A percentile compares a stretch with the other conserved stretches of the same genome.
phyloP scores from a whole-genome alignment of 2,329 filamentous ascomycete species.

The Tolypocladium nubicola region DNA sequence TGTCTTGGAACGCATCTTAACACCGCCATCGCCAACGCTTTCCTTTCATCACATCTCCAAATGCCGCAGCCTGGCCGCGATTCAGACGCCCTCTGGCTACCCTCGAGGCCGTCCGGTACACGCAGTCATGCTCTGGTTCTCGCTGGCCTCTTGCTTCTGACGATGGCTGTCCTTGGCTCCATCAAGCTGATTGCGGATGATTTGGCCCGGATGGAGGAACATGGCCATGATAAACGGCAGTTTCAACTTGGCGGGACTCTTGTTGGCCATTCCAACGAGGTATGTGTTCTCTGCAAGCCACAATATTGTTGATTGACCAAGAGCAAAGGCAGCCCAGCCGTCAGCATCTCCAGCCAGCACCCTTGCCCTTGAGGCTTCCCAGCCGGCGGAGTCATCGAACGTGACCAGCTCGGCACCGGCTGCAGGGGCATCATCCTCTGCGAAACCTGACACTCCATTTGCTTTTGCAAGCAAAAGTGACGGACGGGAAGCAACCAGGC shows the following conservation, averaged over 20 bases:
- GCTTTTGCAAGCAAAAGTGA: not conserved
- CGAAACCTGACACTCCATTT: not conserved
- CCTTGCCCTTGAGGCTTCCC: not conserved
- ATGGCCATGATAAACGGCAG: slow-evolving; percentile 7
- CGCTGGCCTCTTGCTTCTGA: slow-evolving; percentile 3
- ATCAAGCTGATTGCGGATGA: slow-evolving; percentile 3
- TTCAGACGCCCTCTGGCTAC: not conserved
- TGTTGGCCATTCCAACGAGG: slow-evolving; percentile 5
- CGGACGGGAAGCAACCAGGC: too few relatives aligned
- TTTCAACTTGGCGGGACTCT: slow-evolving; percentile 14
- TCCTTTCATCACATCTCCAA: not conserved
- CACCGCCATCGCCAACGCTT: not conserved
- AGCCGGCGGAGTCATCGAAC: not conserved
- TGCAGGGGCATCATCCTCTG: not conserved
- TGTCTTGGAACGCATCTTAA: slow-evolving; percentile 15
- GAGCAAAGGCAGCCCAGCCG: not conserved
- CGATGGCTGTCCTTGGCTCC: slow-evolving; percentile 3
- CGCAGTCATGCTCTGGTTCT: not conserved
- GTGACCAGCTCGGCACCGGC: not conserved
- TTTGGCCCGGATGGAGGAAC: not conserved
- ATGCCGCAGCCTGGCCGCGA: slow-evolving; percentile 1
- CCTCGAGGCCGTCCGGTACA: not conserved
- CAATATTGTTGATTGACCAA: not conserved
- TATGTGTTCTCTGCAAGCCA: not conserved
- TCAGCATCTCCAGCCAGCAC: not conserved